Conservation (phyloP, 2,329 filamentous ascomycete species). For the Penicillium sp. region DNA sequence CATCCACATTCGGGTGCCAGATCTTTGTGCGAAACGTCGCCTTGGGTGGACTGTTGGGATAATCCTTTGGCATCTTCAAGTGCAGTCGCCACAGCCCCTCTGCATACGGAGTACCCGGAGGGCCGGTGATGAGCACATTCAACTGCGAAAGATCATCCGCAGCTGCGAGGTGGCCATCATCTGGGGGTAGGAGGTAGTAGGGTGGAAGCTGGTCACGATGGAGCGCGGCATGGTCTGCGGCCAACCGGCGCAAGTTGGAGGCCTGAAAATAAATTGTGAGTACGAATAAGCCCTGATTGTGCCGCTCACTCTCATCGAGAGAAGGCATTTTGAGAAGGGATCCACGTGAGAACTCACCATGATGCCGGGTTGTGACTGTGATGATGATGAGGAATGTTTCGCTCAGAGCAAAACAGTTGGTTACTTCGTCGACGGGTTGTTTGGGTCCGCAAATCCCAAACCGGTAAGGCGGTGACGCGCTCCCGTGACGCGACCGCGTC, state of each 20-base stretch:
- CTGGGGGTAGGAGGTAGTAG: constrained; percentile 61
- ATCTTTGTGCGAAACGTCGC: constrained; percentile 63
- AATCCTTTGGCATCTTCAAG: constrained; percentile 61
- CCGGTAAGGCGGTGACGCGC: constrained; percentile 15
- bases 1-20: constrained; percentile 67
- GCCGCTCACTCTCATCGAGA: neutral
- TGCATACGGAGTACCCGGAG: constrained; percentile 61
- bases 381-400: neutral
- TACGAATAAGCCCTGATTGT: neutral
- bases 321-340: neutral
- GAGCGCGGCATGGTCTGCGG: constrained; percentile 60
- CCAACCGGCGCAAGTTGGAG: constrained; percentile 58
- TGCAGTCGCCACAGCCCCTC: constrained; percentile 62
- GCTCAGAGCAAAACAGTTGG: constrained; percentile 18
- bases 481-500: constrained; percentile 17
- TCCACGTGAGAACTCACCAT: constrained; percentile 21
- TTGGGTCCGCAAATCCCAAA: constrained; percentile 23
- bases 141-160: constrained; percentile 60
- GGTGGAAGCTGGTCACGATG: constrained; percentile 59
- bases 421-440: constrained; percentile 28
- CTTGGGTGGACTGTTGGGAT: constrained; percentile 53
- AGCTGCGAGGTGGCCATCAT: constrained; percentile 28
- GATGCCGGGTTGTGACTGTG: constrained; percentile 4
- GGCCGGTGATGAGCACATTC: constrained; percentile 60
- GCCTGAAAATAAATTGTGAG: constrained; percentile 28